These are phyloP conservation scores for Mercurialis annua DNA, from an alignment of 345 rosid genomes.

Conservation along the genomic window DNA sequence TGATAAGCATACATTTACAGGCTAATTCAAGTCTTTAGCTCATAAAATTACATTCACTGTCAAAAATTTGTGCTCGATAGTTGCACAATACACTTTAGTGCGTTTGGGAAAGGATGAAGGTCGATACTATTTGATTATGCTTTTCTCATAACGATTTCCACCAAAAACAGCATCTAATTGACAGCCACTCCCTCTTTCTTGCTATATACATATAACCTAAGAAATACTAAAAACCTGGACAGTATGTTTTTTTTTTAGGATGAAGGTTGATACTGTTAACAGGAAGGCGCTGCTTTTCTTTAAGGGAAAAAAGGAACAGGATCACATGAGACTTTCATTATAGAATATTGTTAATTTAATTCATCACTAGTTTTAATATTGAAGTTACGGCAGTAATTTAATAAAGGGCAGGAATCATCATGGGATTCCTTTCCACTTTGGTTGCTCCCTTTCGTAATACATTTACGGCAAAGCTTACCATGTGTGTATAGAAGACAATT, in stretches of 20 bases:
- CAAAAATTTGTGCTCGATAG: slow-evolving; percentile 13
- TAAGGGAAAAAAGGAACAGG: neutral
- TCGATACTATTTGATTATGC: slow-evolving; percentile 9
- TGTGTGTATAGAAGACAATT: slow-evolving; percentile 79
- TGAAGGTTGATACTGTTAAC: neutral
- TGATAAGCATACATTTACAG: slow-evolving; percentile 7
- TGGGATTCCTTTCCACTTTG: slow-evolving; percentile 26
- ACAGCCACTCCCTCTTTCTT: neutral
- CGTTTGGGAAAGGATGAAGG: slow-evolving; percentile 9
- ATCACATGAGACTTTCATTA: neutral
- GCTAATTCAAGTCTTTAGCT: slow-evolving; percentile 3
- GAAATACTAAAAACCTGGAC: neutral
- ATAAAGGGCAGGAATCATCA: slow-evolving; percentile 41
- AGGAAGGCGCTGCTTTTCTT: neutral
- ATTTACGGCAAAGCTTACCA: slow-evolving; percentile 69
- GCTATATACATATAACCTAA: neutral
- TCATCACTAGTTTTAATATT: slow-evolving; percentile 13
- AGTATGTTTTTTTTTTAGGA: neutral
- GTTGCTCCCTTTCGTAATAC: slow-evolving; percentile 54
- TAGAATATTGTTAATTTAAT: slow-evolving; percentile 9
- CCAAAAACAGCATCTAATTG: slow-evolving; percentile 9
- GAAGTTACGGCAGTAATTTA: slow-evolving; percentile 24
- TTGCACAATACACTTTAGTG: neutral
- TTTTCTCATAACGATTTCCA: slow-evolving; percentile 2
- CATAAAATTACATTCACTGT: neutral